Percentiles rank a stretch among this genome's conserved stretches.
Evolutionary conservation across 148 eudicot species (phyloP).

Genomic region (Salicornia ramosissima): DNA sequence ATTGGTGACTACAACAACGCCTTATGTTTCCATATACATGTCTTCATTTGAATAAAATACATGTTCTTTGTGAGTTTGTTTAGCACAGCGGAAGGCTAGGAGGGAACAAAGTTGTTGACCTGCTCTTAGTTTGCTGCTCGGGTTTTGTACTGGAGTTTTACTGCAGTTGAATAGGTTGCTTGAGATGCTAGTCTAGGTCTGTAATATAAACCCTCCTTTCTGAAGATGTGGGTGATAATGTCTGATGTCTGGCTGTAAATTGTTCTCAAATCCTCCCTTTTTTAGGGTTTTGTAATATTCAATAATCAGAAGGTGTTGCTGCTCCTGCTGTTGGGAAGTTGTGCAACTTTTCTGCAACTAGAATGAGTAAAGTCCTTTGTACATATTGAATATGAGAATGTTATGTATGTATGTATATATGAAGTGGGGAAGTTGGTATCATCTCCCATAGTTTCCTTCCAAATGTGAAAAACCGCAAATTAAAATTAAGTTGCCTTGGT

Average conservation of each 20-base stretch:
- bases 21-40: not conserved
- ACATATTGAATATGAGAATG: conserved; percentile 8
- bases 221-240: not conserved
- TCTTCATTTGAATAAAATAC: conserved; percentile 2
- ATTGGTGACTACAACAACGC: not conserved
- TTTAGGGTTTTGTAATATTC: conserved; percentile 5
- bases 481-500: too few relatives aligned
- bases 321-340: conserved; percentile 6
- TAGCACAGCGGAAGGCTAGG: not conserved
- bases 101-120: conserved; percentile 4
- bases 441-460: too few relatives aligned
- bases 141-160: conserved; percentile 5
- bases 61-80: not conserved
- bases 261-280: conserved; percentile 3
- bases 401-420: not conserved
- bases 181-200: conserved; percentile 13
- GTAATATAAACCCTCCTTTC: not conserved
- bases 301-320: not conserved
- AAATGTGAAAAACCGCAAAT: too few relatives aligned
- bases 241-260: not conserved
- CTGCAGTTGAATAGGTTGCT: conserved; percentile 2
- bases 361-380: not conserved
- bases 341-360: not conserved
- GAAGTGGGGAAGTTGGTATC: not conserved
- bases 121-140: not conserved